Conservation (phyloP, 106 monocot species). For the Dendrobium huoshanense region DNA sequence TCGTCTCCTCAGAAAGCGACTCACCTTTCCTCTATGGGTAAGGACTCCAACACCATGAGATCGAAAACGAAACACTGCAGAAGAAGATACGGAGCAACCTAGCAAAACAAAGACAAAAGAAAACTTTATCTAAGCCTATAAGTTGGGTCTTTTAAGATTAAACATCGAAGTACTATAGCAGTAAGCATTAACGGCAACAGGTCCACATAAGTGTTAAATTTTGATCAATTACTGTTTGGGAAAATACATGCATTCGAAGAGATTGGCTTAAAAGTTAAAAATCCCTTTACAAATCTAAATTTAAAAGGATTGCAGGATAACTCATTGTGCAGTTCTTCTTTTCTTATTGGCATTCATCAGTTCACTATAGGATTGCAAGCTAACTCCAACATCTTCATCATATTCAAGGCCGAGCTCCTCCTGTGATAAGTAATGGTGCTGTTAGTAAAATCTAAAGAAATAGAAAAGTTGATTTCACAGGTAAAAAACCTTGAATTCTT, state of each 20-base stretch:
- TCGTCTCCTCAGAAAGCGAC: too few relatives aligned
- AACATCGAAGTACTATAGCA: neutral
- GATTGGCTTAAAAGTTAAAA: neutral
- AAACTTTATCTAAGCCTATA: neutral
- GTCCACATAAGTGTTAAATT: neutral
- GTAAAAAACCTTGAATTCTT: slow-evolving; percentile 79
- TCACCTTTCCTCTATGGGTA: too few relatives aligned
- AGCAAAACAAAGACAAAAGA: neutral
- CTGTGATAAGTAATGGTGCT: slow-evolving; percentile 29
- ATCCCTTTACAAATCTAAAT: neutral
- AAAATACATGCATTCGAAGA: neutral
- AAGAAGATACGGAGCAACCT: neutral
- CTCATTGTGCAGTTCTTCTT: slow-evolving; percentile 16
- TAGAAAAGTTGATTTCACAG: neutral
- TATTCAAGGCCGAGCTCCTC: slow-evolving; percentile 92
- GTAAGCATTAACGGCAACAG: neutral
- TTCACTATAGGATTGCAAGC: slow-evolving; percentile 61
- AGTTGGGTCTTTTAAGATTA: neutral
- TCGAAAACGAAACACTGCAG: too few relatives aligned
- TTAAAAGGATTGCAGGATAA: neutral
- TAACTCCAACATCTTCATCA: slow-evolving; percentile 89
- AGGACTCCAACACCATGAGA: too few relatives aligned
- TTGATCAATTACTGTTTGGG: neutral
- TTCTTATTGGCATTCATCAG: slow-evolving; percentile 39
- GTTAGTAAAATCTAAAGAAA: neutral